Conservation (phyloP, 371 early-diverging fungal species). For the Chytridium lagenaria region DNA sequence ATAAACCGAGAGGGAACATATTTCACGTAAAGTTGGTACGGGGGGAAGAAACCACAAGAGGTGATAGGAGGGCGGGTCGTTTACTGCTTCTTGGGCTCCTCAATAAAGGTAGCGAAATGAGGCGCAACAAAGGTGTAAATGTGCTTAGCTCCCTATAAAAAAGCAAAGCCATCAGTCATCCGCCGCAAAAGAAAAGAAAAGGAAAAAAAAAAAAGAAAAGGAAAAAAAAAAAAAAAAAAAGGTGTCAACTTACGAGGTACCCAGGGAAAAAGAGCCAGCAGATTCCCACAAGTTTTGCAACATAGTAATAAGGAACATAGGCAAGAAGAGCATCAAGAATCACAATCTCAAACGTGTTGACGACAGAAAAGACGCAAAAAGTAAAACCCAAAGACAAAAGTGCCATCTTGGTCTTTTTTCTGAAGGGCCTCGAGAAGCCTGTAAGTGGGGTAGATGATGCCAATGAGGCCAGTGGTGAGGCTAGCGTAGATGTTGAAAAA, state of each 20-base stretch:
- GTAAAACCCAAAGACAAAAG: constrained; percentile 39
- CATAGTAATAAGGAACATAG: constrained; percentile 46
- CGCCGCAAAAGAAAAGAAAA: not conserved
- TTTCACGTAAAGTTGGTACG: constrained; percentile 12
- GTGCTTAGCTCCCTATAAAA: constrained; percentile 28
- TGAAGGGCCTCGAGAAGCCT: constrained; percentile 38
- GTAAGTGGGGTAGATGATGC: constrained; percentile 41
- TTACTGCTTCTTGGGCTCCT: constrained; percentile 19
- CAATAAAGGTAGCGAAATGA: constrained; percentile 27
- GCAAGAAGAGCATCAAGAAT: constrained; percentile 23
- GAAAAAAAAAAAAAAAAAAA: not conserved
- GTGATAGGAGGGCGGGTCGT: not conserved
- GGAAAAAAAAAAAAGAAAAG: not conserved
- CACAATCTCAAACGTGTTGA: constrained; percentile 35
- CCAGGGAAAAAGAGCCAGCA: constrained; percentile 42
- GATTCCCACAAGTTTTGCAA: constrained; percentile 33
- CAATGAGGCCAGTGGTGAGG: constrained; percentile 39
- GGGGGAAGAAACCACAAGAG: not conserved
- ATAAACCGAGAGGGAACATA: no score
- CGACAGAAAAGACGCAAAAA: constrained; percentile 26
- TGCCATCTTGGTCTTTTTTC: constrained; percentile 30
- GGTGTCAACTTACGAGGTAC: constrained; percentile 34
- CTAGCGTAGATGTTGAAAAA: constrained; percentile 44
- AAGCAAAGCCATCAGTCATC: not conserved
- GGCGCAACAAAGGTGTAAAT: constrained; percentile 32